Evolutionary conservation across 805 yeast species (phyloP).

Genomic region (Myxozyma monticola): DNA sequence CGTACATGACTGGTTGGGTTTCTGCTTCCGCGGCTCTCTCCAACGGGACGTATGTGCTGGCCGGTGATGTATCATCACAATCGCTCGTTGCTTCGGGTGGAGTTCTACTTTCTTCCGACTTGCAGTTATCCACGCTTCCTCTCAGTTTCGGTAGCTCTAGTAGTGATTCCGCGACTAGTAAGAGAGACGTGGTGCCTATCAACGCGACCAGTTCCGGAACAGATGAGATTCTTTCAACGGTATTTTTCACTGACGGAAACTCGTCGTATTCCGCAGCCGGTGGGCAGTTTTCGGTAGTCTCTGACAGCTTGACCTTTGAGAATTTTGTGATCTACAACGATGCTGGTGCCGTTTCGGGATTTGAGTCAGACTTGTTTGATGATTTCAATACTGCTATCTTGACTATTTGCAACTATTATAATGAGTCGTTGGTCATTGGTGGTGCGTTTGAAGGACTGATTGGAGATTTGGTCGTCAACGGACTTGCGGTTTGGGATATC

Average conservation of each 20-base stretch:
- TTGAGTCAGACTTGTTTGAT: constrained; percentile 24
- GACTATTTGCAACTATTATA: constrained; percentile 32
- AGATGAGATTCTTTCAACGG: constrained; percentile 40
- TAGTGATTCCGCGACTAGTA: neutral
- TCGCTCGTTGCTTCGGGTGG: constrained; percentile 20
- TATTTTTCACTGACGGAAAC: constrained; percentile 50
- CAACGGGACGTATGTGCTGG: constrained; percentile 12
- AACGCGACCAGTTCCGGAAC: neutral
- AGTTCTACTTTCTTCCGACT: constrained; percentile 1
- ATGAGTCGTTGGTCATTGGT: constrained; percentile 36
- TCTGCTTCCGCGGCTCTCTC: constrained; percentile 11
- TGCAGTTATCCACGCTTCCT: constrained; percentile 10
- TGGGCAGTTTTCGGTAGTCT: constrained; percentile 48
- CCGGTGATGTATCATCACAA: constrained; percentile 16
- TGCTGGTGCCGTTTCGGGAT: constrained; percentile 31
- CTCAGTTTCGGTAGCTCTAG: neutral
- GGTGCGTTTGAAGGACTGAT: constrained; percentile 38
- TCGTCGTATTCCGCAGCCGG: constrained; percentile 50
- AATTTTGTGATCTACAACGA: constrained; percentile 38
- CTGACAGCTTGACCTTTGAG: constrained; percentile 33
- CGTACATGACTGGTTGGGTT: constrained; percentile 19
- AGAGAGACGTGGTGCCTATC: neutral
- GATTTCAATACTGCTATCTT: constrained; percentile 31
- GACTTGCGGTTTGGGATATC: constrained; percentile 57
- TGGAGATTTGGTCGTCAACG: constrained; percentile 38